Percentiles rank a stretch among this genome's conserved stretches.
Conservation (phyloP, 1,139 yeast genomes). For the Debaryomyces sp. region DNA sequence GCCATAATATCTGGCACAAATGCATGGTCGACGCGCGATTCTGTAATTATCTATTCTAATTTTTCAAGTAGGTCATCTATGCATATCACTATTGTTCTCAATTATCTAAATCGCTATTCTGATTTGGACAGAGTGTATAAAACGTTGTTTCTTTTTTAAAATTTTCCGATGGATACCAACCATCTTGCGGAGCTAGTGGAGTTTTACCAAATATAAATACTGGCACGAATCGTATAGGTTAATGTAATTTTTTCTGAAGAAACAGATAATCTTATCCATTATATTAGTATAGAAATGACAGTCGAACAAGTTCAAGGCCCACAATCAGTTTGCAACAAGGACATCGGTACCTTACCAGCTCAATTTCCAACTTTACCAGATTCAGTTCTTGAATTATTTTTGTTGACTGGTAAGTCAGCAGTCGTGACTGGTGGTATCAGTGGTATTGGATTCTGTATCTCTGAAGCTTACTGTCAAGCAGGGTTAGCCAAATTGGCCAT, state of each 20-base stretch:
- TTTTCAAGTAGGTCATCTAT: slow-evolving; percentile 5
- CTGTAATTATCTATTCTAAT: background rate
- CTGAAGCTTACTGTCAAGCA: slow-evolving; percentile 50
- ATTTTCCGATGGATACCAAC: slow-evolving; percentile 2
- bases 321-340: slow-evolving; percentile 33
- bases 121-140: background rate
- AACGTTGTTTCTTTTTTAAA: slow-evolving; percentile 1
- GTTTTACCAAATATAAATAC: slow-evolving; percentile 3
- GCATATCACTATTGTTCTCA: slow-evolving; percentile 2
- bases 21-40: slow-evolving; percentile 3
- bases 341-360: slow-evolving; percentile 44
- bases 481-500: slow-evolving; percentile 46
- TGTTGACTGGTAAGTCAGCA: slow-evolving; percentile 40
- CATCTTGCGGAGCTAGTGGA: background rate
- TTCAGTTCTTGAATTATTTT: slow-evolving; percentile 40
- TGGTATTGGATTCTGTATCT: slow-evolving; percentile 48
- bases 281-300: slow-evolving; percentile 16
- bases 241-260: background rate
- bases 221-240: background rate
- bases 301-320: slow-evolving; percentile 17
- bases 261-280: background rate
- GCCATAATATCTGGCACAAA: background rate
- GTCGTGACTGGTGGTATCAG: slow-evolving; percentile 49
- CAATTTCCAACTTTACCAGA: slow-evolving; percentile 35
- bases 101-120: background rate